Evolutionary conservation across 805 yeast genomes (phyloP), one percentile per base, ranked within the genome.

Genomic region (Barnettozyma botsteinii): DNA sequence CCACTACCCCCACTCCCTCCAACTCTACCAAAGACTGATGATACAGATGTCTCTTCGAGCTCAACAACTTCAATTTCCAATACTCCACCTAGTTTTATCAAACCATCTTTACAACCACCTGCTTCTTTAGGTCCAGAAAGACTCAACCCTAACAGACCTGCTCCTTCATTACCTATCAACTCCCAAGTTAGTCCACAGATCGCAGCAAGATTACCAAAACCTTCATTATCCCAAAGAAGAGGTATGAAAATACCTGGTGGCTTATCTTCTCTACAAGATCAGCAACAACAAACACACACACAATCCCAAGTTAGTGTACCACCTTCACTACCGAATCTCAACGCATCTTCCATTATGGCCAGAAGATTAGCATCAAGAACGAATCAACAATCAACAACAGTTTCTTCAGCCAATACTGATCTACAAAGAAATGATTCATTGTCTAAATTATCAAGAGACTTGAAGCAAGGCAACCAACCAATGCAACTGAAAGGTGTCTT

Each of bases 221-320:
- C 67, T 77, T 91, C 49, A 80, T 73, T 55, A 84, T 96, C 62
- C 81, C 85, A 52, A 84, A 79, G 72, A 81, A 74, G 79, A 89
- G 95, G 81, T 73, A 85, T 69, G 78, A 64, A 62, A 75, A 70
- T 97, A 76, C 88, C 96, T 87, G 86, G 66, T 77, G 67, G 77
- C 77, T 82, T 46, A 88, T 95, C 54, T 70, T 58, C 53, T 53
- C 68, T 62, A 46, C 64, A 17, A 19, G 17, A 11, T 17, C 56
- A 26, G 38, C 43, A 18, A 49, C 49, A 37, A 34, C 43, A 17
- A 24, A 48, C 31, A 28, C 45, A 29, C 35, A 43, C 13, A 27
- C 29, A 28, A 17, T 8, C 41, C 14, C 31, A 21, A 15, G 21
- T n/a, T 12, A 8, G 18, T 8, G 32, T 18, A 7, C 4, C 39